Evolutionary conservation across 2,329 filamentous ascomycete species (phyloP).

Genomic region (Botrytis medusae): DNA sequence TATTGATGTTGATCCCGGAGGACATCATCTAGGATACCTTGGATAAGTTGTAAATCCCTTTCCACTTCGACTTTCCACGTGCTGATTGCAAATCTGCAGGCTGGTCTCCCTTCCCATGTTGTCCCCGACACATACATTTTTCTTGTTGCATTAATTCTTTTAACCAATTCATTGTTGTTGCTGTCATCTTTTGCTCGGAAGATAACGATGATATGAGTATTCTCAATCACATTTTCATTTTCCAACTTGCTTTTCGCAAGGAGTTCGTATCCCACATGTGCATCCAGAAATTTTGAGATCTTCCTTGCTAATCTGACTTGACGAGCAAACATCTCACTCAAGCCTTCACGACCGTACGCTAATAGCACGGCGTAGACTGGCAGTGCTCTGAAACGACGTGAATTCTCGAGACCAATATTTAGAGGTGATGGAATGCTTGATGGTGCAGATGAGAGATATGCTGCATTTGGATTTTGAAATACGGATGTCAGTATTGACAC

Average conservation of each 20-base stretch:
- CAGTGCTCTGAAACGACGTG: slow-evolving; percentile 84
- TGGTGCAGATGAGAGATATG: slow-evolving; percentile 62
- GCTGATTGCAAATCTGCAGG: slow-evolving; percentile 79
- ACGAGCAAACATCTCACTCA: slow-evolving; percentile 66
- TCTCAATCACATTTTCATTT: slow-evolving; percentile 46
- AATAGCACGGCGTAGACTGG: slow-evolving; percentile 80
- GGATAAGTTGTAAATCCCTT: slow-evolving; percentile 65
- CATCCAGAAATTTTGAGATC: slow-evolving; percentile 63
- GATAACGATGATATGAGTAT: slow-evolving; percentile 63
- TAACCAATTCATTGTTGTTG: slow-evolving; percentile 66
- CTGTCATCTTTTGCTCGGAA: slow-evolving; percentile 68
- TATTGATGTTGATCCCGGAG: neutral
- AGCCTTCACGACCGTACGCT: slow-evolving; percentile 69
- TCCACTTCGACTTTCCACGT: slow-evolving; percentile 77
- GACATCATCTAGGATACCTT: slow-evolving; percentile 53
- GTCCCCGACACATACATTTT: slow-evolving; percentile 84
- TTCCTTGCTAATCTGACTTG: slow-evolving; percentile 71
- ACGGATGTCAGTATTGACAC: slow-evolving; percentile 58
- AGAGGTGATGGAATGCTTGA: slow-evolving; percentile 70
- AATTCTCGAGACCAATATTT: slow-evolving; percentile 89
- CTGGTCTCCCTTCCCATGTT: slow-evolving; percentile 69
- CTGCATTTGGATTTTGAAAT: slow-evolving; percentile 82
- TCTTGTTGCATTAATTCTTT: slow-evolving; percentile 69
- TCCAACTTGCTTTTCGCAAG: slow-evolving; percentile 55
- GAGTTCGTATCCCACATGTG: slow-evolving; percentile 63